phyloP scores from a whole-genome alignment of 345 rosid genomes.

The Salix viminalis region DNA sequence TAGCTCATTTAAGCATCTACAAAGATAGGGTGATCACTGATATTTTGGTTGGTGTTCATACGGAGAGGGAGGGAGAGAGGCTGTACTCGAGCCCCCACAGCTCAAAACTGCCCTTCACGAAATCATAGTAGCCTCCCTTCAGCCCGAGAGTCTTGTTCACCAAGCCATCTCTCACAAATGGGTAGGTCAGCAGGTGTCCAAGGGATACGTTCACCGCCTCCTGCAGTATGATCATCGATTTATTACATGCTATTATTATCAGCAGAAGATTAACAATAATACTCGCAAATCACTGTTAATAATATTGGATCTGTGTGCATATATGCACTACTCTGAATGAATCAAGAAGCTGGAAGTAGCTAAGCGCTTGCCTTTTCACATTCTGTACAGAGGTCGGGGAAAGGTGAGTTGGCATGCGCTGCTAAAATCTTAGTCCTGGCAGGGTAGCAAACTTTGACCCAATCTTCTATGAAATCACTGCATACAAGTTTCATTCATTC shows the following conservation, averaged over 20 bases:
- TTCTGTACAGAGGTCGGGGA: constrained; percentile 46
- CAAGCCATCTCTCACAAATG: constrained; percentile 89
- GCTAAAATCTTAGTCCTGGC: constrained; percentile 69
- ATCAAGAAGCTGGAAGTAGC: too few species aligned
- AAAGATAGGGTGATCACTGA: constrained; percentile 22
- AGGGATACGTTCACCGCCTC: constrained; percentile 96
- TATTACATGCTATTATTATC: neutral
- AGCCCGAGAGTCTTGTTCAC: constrained; percentile 71
- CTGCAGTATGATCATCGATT: constrained; percentile 31
- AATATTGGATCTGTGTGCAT: too few species aligned
- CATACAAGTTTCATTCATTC: constrained; percentile 8
- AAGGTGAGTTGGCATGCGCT: constrained; percentile 26
- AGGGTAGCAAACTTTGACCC: constrained; percentile 75
- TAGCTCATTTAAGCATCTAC: constrained; percentile 14
- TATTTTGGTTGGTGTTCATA: constrained; percentile 52
- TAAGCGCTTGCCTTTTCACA: constrained; percentile 70
- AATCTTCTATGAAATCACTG: constrained; percentile 96
- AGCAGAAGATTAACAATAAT: too few species aligned
- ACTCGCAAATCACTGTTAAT: too few species aligned
- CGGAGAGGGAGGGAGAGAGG: constrained; percentile 68
- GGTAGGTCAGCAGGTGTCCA: constrained; percentile 77
- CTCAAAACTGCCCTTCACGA: constrained; percentile 77
- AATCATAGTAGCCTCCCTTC: constrained; percentile 92
- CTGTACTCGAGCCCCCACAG: constrained; percentile 83
- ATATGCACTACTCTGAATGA: too few species aligned